A percentile compares a stretch with the other conserved stretches of the same genome.
Evolutionary conservation across 192 early-diverging fungal genomes (phyloP).

Genomic region (Haplosporangium gracile): DNA sequence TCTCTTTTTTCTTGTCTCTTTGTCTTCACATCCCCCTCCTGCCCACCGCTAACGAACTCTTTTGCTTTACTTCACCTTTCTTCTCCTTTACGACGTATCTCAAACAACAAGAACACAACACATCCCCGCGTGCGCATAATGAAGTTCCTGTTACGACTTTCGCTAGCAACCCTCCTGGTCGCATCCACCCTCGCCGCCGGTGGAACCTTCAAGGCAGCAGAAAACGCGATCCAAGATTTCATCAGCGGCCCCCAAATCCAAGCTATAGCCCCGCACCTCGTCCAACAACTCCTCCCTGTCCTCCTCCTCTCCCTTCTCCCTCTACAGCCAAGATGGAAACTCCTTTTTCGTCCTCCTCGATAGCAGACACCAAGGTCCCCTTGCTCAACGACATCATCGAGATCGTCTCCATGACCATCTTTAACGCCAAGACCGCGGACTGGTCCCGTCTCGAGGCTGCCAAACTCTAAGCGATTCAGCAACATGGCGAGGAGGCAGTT

Average conservation of each 20-base stretch:
- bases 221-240: background rate
- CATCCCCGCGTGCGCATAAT: background rate
- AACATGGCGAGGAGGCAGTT: conserved; percentile 8
- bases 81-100: background rate
- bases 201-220: background rate
- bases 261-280: conserved; percentile 12
- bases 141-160: conserved; percentile 18
- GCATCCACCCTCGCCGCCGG: background rate
- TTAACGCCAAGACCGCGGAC: conserved; percentile 7
- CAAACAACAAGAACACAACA: background rate
- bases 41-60: background rate
- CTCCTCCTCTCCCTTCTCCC: too few species aligned
- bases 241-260: conserved; percentile 3
- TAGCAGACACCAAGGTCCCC: background rate
- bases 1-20: background rate
- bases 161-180: background rate
- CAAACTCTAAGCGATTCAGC: conserved; percentile 11
- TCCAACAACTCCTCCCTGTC: background rate
- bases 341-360: background rate
- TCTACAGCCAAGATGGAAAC: background rate
- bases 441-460: conserved; percentile 19
- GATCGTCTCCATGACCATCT: conserved; percentile 18
- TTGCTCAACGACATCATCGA: conserved; percentile 24
- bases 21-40: background rate
- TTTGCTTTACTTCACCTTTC: background rate